Percentiles rank a stretch among this genome's conserved stretches.
phyloP scores from a whole-genome alignment of 225 moss, liverwort and hornwort species.

The Polytrichum commune region DNA sequence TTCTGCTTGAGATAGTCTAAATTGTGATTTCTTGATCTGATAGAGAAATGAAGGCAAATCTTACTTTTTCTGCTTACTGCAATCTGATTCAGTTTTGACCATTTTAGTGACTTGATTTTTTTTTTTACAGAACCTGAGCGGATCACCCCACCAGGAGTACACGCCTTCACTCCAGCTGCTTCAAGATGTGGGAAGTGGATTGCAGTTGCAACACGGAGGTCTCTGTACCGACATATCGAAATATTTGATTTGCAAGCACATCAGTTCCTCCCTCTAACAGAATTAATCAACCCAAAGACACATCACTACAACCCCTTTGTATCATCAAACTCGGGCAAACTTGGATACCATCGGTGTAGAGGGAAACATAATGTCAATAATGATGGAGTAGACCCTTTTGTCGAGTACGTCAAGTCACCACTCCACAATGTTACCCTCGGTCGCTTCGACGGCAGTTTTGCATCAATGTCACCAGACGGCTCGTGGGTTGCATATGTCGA shows the following conservation, averaged over 20 bases:
- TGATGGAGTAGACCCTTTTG: slow-evolving; percentile 20
- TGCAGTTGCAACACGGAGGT: slow-evolving; percentile 76
- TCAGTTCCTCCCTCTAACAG: slow-evolving; percentile 52
- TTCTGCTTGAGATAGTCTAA: too few relatives aligned
- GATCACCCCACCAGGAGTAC: slow-evolving; percentile 72
- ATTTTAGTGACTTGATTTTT: neutral
- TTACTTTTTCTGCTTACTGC: too few relatives aligned
- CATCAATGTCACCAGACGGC: slow-evolving; percentile 67
- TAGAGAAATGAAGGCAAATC: too few relatives aligned
- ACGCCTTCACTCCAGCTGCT: slow-evolving; percentile 79
- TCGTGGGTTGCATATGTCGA: slow-evolving; percentile 42
- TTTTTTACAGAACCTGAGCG: slow-evolving; percentile 47
- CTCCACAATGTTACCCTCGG: slow-evolving; percentile 40
- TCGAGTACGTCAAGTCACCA: slow-evolving; percentile 58
- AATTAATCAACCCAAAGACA: slow-evolving; percentile 41
- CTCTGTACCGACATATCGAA: slow-evolving; percentile 67
- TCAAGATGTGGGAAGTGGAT: slow-evolving; percentile 65
- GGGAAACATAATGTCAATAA: slow-evolving; percentile 15
- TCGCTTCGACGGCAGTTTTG: slow-evolving; percentile 56
- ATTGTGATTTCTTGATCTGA: too few relatives aligned
- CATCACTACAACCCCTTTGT: slow-evolving; percentile 83
- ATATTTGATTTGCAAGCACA: slow-evolving; percentile 52
- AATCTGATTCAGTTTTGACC: too few relatives aligned
- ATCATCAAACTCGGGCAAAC: slow-evolving; percentile 43
- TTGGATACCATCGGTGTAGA: slow-evolving; percentile 81